phyloP scores from a whole-genome alignment of 805 yeast genomes.

The Zygotorulaspora sp. region DNA sequence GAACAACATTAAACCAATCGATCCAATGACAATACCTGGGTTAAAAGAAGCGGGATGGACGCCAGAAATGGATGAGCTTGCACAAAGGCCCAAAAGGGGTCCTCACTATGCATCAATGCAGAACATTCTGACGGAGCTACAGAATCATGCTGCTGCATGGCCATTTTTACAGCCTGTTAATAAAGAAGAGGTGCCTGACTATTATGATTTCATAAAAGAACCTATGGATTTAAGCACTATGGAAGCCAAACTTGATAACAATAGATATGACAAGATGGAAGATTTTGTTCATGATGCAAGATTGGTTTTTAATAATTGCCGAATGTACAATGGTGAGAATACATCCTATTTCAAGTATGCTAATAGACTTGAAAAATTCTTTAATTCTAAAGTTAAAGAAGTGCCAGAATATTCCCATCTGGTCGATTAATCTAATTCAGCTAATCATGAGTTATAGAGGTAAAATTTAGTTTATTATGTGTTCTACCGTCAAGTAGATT shows the following conservation, averaged over 20 bases:
- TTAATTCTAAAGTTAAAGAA: slow-evolving; percentile 76
- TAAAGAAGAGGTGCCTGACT: slow-evolving; percentile 91
- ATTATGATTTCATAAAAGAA: slow-evolving; percentile 91
- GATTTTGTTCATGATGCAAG: slow-evolving; percentile 86
- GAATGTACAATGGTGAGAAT: slow-evolving; percentile 86
- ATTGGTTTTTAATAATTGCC: slow-evolving; percentile 83
- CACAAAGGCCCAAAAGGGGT: slow-evolving; percentile 88
- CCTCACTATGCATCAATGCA: slow-evolving; percentile 95
- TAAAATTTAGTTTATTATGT: slow-evolving; percentile 1
- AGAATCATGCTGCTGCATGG: slow-evolving; percentile 96
- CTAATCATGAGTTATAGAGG: background rate
- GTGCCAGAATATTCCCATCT: slow-evolving; percentile 86
- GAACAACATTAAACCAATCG: slow-evolving; percentile 48
- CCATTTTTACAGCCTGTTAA: slow-evolving; percentile 93
- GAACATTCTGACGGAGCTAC: slow-evolving; percentile 78
- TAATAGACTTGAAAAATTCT: slow-evolving; percentile 84
- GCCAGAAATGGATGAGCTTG: slow-evolving; percentile 95
- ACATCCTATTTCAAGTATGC: slow-evolving; percentile 97
- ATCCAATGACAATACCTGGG: slow-evolving; percentile 86
- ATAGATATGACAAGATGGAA: slow-evolving; percentile 85
- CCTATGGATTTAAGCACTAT: slow-evolving; percentile 97
- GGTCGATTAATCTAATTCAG: slow-evolving; percentile 45
- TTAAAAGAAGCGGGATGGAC: slow-evolving; percentile 95
- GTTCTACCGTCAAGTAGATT: background rate
- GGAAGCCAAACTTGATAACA: slow-evolving; percentile 90